Percentiles rank a stretch among this genome's conserved stretches.
Evolutionary conservation across 805 yeast genomes (phyloP).

Genomic region (Ogataea neopini): DNA sequence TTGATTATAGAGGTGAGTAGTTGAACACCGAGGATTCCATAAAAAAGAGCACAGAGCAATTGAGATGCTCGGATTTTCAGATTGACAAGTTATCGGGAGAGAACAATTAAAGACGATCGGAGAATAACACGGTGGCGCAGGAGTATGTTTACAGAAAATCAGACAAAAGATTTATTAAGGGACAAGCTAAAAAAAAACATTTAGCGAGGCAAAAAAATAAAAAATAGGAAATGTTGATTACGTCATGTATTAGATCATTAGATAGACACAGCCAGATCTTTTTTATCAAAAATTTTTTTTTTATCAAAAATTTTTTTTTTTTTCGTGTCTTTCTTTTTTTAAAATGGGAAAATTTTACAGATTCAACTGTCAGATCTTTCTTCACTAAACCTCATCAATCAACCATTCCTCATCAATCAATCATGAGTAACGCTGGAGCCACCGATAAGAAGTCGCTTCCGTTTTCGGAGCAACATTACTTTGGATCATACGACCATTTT

Average conservation of each 20-base stretch:
- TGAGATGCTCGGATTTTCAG: too few relatives aligned
- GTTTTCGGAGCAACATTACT: conserved; percentile 87
- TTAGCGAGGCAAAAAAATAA: too few relatives aligned
- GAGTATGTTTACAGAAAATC: not conserved
- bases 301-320: conserved; percentile 4
- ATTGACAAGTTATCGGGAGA: too few relatives aligned
- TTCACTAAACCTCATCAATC: not conserved
- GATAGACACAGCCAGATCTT: not conserved
- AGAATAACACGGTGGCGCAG: too few relatives aligned
- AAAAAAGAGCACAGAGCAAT: too few relatives aligned
- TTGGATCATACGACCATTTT: conserved; percentile 92
- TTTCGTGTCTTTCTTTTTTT: not conserved
- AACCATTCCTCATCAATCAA: not conserved
- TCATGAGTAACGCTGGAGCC: conserved; percentile 41
- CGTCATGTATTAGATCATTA: not conserved
- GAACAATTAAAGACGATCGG: not conserved
- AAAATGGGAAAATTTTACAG: conserved; percentile 2
- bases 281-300: not conserved
- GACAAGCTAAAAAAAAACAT: not conserved
- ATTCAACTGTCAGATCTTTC: not conserved
- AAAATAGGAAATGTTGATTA: not conserved
- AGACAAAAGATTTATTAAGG: not conserved
- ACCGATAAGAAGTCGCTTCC: conserved; percentile 67
- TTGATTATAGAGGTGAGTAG: not conserved
- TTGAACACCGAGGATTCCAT: too few relatives aligned